Base-by-base conservation (phyloP, 768 basidiomycete genomes). In the Boletus tylopilopsis region DNA sequence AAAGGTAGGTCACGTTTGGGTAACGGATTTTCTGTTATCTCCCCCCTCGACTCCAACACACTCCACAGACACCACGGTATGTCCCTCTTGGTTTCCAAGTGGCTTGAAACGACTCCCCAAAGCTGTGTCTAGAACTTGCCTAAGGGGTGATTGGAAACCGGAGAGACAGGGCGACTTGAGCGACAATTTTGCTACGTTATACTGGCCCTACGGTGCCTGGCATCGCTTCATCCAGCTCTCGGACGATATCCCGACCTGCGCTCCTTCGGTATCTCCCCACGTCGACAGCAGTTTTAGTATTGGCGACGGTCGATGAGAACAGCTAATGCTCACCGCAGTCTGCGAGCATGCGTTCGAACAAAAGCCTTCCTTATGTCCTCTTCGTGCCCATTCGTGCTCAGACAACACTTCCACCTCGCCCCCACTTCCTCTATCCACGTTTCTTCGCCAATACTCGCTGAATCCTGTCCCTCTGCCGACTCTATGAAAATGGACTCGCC, bases 401-500 rank as follows among this genome's bases (percentile, higher is more conserved):
- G 54, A 58, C 25, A 37, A 51, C 29, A 56, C 57, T 1, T 65
- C 64, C 27, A 41, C 35, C 13, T 65, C 64, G 62, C 66, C 10
- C 54, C 55, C 4, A 55, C 62, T 4, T 50, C 60, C 19, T 59
- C 57, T 32, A 59, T 66, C 22, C 57, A 56, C 7, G 38, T 63
- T 9, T 63, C 62, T 10, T 72, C 69, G n/a, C 76, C 75, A 0
- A 52, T 73, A 25, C 64, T 71, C 33, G 70, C 71, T 6, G 70
- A 76, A 34, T 74, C 73, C 6, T 67, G 65, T 16, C 73, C 67
- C 12, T 73, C 70, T 5, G 64, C 75, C 0, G 76, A 78, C 51
- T 79, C 77, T 54, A 74, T 70, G 23, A 76, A 76, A 53, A 77
- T 80, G 76, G 68, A 71, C 6, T 67, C 72, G 2, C 69, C 70